Evolutionary conservation across 2,329 filamentous ascomycete species (phyloP).

Genomic region (Penicillium sp.): DNA sequence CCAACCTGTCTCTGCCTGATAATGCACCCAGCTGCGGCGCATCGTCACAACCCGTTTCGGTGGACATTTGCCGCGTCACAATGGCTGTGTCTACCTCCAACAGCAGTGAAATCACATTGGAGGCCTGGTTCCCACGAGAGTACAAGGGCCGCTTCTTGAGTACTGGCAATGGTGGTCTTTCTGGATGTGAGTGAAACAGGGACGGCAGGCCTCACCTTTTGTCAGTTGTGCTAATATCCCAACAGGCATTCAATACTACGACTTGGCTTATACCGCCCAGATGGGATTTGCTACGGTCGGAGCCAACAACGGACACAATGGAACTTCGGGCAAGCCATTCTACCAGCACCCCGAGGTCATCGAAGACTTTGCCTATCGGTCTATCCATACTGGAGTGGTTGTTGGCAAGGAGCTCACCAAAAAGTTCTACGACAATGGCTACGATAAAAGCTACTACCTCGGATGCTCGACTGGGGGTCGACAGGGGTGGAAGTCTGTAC

Average conservation of each 20-base stretch:
- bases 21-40: conserved; percentile 42
- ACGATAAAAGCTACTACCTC: conserved; percentile 53
- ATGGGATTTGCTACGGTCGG: conserved; percentile 53
- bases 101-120: conserved; percentile 51
- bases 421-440: conserved; percentile 43
- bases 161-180: conserved; percentile 55
- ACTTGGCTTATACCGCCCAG: conserved; percentile 47
- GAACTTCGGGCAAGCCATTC: conserved; percentile 52
- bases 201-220: neutral
- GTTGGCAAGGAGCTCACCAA: conserved; percentile 48
- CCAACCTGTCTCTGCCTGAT: conserved; percentile 44
- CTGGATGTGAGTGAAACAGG: conserved; percentile 45
- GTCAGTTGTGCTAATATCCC: neutral
- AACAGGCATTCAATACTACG: conserved; percentile 51
- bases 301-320: conserved; percentile 57
- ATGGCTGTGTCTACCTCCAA: conserved; percentile 49
- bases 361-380: conserved; percentile 54
- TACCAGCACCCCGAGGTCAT: conserved; percentile 52
- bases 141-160: conserved; percentile 54
- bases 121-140: conserved; percentile 53
- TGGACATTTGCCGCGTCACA: conserved; percentile 48
- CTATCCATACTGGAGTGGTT: conserved; percentile 46
- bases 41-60: conserved; percentile 39
- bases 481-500: conserved; percentile 53
- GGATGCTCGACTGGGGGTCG: conserved; percentile 55